A percentile compares a stretch with the other conserved stretches of the same genome.
Conservation (phyloP, 768 basidiomycete species). For the Termitomyces sp. region DNA sequence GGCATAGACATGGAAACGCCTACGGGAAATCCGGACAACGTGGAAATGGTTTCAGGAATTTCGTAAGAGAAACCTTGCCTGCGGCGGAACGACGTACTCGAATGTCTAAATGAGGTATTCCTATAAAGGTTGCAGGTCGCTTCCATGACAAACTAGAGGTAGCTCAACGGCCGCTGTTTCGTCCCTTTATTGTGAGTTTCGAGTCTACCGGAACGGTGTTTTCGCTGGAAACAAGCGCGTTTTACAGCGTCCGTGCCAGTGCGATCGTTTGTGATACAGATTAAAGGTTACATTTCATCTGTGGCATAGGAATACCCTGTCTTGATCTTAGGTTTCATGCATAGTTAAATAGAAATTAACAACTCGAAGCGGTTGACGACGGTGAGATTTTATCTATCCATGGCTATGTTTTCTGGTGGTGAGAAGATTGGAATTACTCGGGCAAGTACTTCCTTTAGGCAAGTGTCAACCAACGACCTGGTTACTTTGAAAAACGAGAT, state of each 20-base stretch:
- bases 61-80: constrained; percentile 16
- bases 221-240: no score
- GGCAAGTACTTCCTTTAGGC: background rate
- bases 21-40: background rate
- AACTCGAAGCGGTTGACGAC: background rate
- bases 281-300: background rate
- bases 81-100: constrained; percentile 22
- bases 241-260: background rate
- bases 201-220: background rate
- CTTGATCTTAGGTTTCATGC: background rate
- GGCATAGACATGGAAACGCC: background rate
- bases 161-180: background rate
- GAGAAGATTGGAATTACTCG: background rate
- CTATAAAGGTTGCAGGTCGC: constrained; percentile 21
- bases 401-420: background rate
- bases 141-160: constrained; percentile 2
- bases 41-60: background rate
- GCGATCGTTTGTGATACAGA: background rate
- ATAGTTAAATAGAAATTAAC: background rate
- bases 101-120: constrained; percentile 16
- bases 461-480: background rate
- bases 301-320: background rate
- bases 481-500: background rate
- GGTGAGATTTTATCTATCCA: background rate
- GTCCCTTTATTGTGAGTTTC: background rate